A percentile compares a stretch with the other conserved stretches of the same genome.
These are phyloP conservation scores for Allium sativum DNA, from an alignment of 106 monocot species.

Conservation along the genomic window DNA sequence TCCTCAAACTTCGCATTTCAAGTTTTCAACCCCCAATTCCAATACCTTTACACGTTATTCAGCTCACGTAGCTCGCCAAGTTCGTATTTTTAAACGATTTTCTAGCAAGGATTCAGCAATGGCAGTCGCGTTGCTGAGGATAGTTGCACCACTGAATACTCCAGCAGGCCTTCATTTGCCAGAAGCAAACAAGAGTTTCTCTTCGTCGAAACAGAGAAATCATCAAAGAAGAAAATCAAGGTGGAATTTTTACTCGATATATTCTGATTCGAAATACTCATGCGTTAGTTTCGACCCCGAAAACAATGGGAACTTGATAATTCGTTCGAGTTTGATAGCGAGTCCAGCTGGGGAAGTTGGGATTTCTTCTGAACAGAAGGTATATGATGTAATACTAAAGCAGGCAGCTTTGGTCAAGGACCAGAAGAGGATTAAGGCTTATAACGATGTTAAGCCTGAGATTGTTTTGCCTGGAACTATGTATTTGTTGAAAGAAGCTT, in stretches of 20 bases:
- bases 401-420: slow-evolving; percentile 80
- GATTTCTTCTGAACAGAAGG: slow-evolving; percentile 75
- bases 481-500: slow-evolving; percentile 53
- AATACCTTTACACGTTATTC: too few relatives aligned
- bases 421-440: slow-evolving; percentile 5
- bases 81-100: too few relatives aligned
- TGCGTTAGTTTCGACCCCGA: slow-evolving; percentile 4
- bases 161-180: background rate
- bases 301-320: slow-evolving; percentile 1
- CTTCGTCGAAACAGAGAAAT: background rate
- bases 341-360: slow-evolving; percentile 35
- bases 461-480: slow-evolving; percentile 23
- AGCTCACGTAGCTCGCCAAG: too few relatives aligned
- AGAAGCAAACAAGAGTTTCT: slow-evolving; percentile 1
- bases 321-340: slow-evolving; percentile 32
- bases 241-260: slow-evolving; percentile 4
- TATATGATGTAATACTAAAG: slow-evolving; percentile 87
- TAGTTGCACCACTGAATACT: background rate
- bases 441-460: slow-evolving; percentile 33
- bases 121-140: slow-evolving; percentile 1
- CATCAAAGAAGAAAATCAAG: background rate
- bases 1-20: too few relatives aligned
- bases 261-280: slow-evolving; percentile 1
- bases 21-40: too few relatives aligned
- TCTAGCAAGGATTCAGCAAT: background rate